Conservation (phyloP, 768 basidiomycete genomes). For the Auriculariales sp. region DNA sequence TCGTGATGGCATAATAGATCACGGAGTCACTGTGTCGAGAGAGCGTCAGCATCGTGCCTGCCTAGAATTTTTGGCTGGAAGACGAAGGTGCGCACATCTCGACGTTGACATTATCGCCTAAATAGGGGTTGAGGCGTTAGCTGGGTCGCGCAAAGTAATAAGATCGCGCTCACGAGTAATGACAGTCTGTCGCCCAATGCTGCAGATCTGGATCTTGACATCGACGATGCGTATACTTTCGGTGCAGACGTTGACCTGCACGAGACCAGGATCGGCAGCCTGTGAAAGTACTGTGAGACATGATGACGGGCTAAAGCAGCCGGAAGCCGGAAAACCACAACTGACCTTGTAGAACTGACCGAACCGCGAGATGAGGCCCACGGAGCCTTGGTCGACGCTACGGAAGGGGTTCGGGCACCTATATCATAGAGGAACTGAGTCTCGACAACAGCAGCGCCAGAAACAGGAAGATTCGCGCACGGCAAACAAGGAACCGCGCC, state of each 20-base stretch:
- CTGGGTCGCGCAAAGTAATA: no score
- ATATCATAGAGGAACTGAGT: no score
- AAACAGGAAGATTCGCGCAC: no score
- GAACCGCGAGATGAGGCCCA: constrained; percentile 85
- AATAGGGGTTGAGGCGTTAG: no score
- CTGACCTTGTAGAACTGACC: constrained; percentile 77
- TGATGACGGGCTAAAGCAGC: background rate
- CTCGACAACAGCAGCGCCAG: no score
- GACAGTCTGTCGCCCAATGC: constrained; percentile 76
- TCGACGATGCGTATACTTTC: constrained; percentile 78
- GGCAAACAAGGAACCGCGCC: constrained; percentile 80
- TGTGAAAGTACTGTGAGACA: background rate
- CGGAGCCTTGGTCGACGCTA: constrained; percentile 75
- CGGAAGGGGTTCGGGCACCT: constrained; percentile 84
- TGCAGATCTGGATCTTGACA: constrained; percentile 89
- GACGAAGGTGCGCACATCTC: constrained; percentile 48
- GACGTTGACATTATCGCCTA: constrained; percentile 92
- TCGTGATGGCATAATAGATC: constrained; percentile 60
- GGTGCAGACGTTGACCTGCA: constrained; percentile 87
- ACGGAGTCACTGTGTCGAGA: constrained; percentile 58
- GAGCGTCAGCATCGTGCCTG: background rate
- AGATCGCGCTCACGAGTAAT: no score
- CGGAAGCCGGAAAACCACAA: background rate
- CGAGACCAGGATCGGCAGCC: constrained; percentile 84
- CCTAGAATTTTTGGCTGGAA: constrained; percentile 5